Evolutionary conservation across 176 grass and related monocot species (phyloP).

Genomic region (Phoenix dactylifera): DNA sequence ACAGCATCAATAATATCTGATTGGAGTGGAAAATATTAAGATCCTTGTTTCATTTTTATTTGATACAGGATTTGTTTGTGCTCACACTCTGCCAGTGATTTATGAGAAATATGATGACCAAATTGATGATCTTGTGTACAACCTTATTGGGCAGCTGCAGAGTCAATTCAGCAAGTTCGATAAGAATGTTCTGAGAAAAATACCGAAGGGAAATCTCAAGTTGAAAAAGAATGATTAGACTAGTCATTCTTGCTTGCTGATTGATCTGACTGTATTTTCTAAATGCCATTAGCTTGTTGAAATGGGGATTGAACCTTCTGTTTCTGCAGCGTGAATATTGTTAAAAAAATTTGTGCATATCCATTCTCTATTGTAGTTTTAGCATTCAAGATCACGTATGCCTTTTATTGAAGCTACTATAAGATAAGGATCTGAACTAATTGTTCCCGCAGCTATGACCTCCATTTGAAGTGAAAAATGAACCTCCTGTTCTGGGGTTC

Average conservation of each 20-base stretch:
- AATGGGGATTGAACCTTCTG: too few species aligned
- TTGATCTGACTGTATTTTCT: not conserved
- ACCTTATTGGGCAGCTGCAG: conserved; percentile 46
- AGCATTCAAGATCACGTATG: too few species aligned
- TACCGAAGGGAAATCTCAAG: conserved; percentile 55
- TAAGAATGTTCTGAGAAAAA: conserved; percentile 42
- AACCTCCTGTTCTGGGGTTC: too few species aligned
- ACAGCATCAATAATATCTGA: too few species aligned
- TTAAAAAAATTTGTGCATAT: too few species aligned
- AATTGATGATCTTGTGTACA: conserved; percentile 57
- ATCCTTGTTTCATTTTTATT: not conserved
- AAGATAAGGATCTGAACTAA: too few species aligned
- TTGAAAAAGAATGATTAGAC: conserved; percentile 60
- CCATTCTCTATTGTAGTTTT: too few species aligned
- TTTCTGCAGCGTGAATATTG: too few species aligned
- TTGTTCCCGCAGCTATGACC: too few species aligned
- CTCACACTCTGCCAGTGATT: conserved; percentile 68
- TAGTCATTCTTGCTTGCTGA: not conserved
- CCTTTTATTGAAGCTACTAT: too few species aligned
- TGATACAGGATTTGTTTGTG: conserved; percentile 71
- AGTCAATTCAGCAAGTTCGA: conserved; percentile 64
- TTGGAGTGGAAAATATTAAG: not conserved
- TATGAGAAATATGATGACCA: conserved; percentile 92
- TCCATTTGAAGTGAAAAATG: too few species aligned
- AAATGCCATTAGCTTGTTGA: too few species aligned